Conservation (phyloP, 805 yeast genomes). For the Starmerella sp. region DNA sequence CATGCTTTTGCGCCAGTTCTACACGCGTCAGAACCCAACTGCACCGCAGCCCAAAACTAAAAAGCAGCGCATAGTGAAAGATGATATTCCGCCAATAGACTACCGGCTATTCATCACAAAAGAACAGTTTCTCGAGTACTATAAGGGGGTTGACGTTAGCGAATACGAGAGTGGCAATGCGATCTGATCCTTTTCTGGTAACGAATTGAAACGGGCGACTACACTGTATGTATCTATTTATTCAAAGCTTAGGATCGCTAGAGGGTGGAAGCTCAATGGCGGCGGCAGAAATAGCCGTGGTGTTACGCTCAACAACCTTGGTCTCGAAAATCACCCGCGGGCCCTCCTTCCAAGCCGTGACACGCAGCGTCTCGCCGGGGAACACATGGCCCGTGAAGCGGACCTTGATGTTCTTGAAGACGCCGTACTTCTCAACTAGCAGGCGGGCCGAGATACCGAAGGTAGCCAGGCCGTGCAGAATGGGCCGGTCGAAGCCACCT, state of each 20-base stretch:
- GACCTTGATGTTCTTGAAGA: constrained; percentile 71
- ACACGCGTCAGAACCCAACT: constrained; percentile 68
- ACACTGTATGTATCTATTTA: background rate
- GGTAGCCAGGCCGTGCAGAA: constrained; percentile 83
- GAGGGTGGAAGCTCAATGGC: constrained; percentile 50
- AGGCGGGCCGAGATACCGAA: constrained; percentile 74
- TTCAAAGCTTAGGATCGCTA: constrained; percentile 20
- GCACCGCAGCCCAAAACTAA: constrained; percentile 77
- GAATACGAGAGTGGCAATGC: constrained; percentile 17
- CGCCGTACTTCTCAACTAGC: constrained; percentile 69
- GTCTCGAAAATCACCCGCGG: constrained; percentile 68
- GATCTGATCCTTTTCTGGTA: background rate
- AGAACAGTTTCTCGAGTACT: constrained; percentile 41
- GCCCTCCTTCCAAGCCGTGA: constrained; percentile 76
- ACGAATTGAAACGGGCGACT: too few species aligned
- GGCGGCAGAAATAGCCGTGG: constrained; percentile 74
- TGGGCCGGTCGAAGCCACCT: constrained; percentile 76
- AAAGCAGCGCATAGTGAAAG: constrained; percentile 42
- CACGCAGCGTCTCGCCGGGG: constrained; percentile 83
- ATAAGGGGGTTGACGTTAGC: constrained; percentile 34
- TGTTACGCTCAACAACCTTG: constrained; percentile 63
- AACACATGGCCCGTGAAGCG: constrained; percentile 84
- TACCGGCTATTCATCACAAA: constrained; percentile 44
- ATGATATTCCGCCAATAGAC: constrained; percentile 42
- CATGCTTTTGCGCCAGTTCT: constrained; percentile 67